phyloP scores from a whole-genome alignment of 805 yeast species.

The Komagataella ulmi region DNA sequence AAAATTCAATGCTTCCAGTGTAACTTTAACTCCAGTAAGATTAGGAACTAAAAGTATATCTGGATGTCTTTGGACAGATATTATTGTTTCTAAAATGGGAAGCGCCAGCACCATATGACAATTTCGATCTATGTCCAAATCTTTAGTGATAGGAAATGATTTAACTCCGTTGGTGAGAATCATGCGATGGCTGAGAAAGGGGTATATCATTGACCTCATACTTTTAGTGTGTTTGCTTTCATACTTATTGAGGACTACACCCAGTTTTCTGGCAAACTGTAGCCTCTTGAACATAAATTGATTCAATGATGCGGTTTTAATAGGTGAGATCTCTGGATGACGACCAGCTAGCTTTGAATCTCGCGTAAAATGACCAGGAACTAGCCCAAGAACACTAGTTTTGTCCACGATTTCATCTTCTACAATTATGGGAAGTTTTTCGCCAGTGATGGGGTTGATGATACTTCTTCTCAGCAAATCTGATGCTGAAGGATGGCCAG shows the following conservation, averaged over 20 bases:
- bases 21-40: background rate
- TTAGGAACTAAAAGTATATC: background rate
- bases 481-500: background rate
- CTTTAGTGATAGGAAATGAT: background rate
- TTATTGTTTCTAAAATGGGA: background rate
- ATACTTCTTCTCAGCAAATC: background rate
- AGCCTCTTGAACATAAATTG: background rate
- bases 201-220: background rate
- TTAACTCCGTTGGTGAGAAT: background rate
- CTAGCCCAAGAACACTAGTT: background rate
- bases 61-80: background rate
- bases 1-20: background rate
- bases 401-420: background rate
- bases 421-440: background rate
- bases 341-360: background rate
- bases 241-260: background rate
- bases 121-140: too few relatives aligned
- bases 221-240: background rate
- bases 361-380: background rate
- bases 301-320: background rate
- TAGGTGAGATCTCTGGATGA: background rate
- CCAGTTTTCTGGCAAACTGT: background rate
- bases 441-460: background rate
- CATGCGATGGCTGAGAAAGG: background rate
- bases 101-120: background rate